A percentile compares a stretch with the other conserved stretches of the same genome.
Conservation (phyloP, 2,329 filamentous ascomycete species). For the Phaeosphaeria sp. region DNA sequence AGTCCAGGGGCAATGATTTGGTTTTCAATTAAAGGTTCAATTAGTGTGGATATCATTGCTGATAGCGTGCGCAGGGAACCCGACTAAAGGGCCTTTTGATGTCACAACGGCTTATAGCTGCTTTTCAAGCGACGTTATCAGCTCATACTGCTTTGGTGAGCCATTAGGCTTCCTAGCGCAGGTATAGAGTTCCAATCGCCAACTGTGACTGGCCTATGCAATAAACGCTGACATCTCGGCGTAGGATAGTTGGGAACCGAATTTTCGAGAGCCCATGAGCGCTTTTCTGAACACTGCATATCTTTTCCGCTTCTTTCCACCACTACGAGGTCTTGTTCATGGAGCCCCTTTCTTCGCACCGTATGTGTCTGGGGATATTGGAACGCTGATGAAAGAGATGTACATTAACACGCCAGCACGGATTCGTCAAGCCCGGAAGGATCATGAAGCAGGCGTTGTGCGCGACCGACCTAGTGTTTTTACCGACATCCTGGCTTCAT, state of each 20-base stretch:
- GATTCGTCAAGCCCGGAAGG: slow-evolving; percentile 1
- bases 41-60: background rate
- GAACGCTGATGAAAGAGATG: slow-evolving; percentile 1
- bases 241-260: slow-evolving; percentile 6
- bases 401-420: slow-evolving; percentile 1
- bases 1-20: background rate
- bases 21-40: background rate
- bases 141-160: slow-evolving; percentile 6
- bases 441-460: slow-evolving; percentile 1
- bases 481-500: background rate
- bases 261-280: slow-evolving; percentile 3
- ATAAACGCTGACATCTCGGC: background rate
- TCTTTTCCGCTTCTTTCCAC: slow-evolving; percentile 1
- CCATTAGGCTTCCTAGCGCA: slow-evolving; percentile 3
- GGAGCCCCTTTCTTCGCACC: background rate
- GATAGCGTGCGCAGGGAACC: background rate
- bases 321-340: background rate
- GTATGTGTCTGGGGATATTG: background rate
- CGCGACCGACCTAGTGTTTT: background rate
- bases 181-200: background rate
- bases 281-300: slow-evolving; percentile 1
- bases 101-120: slow-evolving; percentile 8
- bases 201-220: background rate
- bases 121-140: slow-evolving; percentile 6
- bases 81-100: slow-evolving; percentile 20